Evolutionary conservation across 1,284 basidiomycete species (phyloP).

Genomic region (Tilletia setariae): DNA sequence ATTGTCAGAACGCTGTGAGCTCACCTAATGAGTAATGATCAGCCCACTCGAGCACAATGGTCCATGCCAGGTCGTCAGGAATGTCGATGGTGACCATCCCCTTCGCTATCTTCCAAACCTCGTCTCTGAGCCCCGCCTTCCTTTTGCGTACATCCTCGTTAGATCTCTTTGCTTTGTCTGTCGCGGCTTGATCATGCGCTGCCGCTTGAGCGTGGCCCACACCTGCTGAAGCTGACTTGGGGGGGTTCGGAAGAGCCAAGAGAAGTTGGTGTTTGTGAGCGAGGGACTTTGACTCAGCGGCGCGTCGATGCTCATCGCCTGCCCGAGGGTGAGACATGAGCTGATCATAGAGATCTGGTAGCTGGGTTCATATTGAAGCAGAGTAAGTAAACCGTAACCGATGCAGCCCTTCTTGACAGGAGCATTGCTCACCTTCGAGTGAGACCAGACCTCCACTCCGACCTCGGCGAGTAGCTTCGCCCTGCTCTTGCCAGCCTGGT

Average conservation of each 20-base stretch:
- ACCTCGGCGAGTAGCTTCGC: slow-evolving; percentile 35
- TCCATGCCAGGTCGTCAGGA: slow-evolving; percentile 77
- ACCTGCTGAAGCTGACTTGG: slow-evolving; percentile 17
- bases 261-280: slow-evolving; percentile 34
- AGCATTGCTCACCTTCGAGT: slow-evolving; percentile 9
- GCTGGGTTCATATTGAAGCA: slow-evolving; percentile 21
- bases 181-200: not conserved
- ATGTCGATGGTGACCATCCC: slow-evolving; percentile 72
- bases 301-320: slow-evolving; percentile 39
- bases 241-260: slow-evolving; percentile 28
- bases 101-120: slow-evolving; percentile 68
- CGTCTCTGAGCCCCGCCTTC: slow-evolving; percentile 62
- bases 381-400: not conserved
- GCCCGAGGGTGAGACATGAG: slow-evolving; percentile 40
- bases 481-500: slow-evolving; percentile 40
- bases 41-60: slow-evolving; percentile 70
- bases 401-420: not conserved
- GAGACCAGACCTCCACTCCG: slow-evolving; percentile 30
- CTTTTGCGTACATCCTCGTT: slow-evolving; percentile 21
- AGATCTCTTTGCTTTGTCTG: slow-evolving; percentile 21
- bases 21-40: slow-evolving; percentile 69
- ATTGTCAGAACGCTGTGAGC: too few species aligned
- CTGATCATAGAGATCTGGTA: slow-evolving; percentile 45
- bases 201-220: slow-evolving; percentile 4
- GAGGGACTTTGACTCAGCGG: slow-evolving; percentile 41